Evolutionary conservation across 768 basidiomycete species (phyloP).

Genomic region (Suillus subaureus): DNA sequence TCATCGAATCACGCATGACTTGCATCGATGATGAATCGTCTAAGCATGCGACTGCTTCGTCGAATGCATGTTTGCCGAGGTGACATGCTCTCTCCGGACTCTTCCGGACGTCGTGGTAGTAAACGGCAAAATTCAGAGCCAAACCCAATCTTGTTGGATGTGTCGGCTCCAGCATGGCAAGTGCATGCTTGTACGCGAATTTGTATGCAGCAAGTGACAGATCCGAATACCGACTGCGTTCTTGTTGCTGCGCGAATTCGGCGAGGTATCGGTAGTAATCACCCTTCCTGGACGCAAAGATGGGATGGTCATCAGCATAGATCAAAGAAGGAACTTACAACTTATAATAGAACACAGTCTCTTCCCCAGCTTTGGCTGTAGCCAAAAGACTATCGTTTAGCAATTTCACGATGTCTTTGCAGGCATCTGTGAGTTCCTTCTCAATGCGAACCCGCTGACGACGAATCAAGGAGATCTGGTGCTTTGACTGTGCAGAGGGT

Average conservation of each 20-base stretch:
- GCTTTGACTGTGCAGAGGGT: constrained; percentile 27
- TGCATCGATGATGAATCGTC: constrained; percentile 43
- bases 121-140: constrained; percentile 93
- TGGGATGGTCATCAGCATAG: constrained; percentile 15
- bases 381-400: constrained; percentile 63
- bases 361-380: constrained; percentile 72
- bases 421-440: constrained; percentile 72
- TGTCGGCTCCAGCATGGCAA: constrained; percentile 69
- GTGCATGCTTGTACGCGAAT: constrained; percentile 81
- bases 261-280: constrained; percentile 93
- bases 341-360: constrained; percentile 89
- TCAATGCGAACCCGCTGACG: constrained; percentile 77
- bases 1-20: constrained; percentile 69
- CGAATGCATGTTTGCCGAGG: constrained; percentile 90
- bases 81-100: constrained; percentile 87
- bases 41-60: constrained; percentile 80
- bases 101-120: constrained; percentile 85
- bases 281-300: constrained; percentile 60
- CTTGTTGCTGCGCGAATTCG: constrained; percentile 76
- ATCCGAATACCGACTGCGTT: constrained; percentile 69
- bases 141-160: constrained; percentile 89
- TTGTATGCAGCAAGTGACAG: constrained; percentile 85
- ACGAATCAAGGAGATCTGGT: constrained; percentile 66
- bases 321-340: constrained; percentile 50
- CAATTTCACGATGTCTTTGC: constrained; percentile 76